phyloP scores from a whole-genome alignment of 306 rosid species.

The Styphnolobium japonicum region DNA sequence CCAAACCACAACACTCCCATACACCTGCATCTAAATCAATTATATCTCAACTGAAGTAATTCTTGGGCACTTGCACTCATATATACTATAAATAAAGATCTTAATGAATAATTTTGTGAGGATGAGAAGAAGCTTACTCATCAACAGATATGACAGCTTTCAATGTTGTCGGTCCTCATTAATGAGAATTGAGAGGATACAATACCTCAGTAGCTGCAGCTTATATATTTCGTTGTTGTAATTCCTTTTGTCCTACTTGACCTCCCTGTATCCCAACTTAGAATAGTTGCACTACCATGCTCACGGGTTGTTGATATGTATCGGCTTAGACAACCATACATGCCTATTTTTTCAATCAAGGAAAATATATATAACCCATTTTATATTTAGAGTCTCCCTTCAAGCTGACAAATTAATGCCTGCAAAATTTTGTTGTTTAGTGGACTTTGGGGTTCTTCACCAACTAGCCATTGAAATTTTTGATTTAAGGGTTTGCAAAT shows the following conservation, averaged over 20 bases:
- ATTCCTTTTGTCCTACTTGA: slow-evolving; percentile 11
- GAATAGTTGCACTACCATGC: slow-evolving; percentile 27
- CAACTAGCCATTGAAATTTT: slow-evolving; percentile 55
- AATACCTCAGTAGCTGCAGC: not conserved
- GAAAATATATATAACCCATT: not conserved
- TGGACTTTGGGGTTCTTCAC: slow-evolving; percentile 70
- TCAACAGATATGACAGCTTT: slow-evolving; percentile 21
- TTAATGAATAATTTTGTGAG: not conserved
- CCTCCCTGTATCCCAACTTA: slow-evolving; percentile 27
- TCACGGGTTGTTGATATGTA: slow-evolving; percentile 46
- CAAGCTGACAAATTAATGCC: slow-evolving; percentile 36
- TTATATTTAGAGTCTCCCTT: slow-evolving; percentile 28
- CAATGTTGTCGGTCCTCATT: not conserved
- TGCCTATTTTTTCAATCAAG: not conserved
- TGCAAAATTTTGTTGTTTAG: slow-evolving; percentile 52
- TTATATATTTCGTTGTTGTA: slow-evolving; percentile 33
- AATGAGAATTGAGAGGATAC: slow-evolving; percentile 20
- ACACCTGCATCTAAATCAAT: not conserved
- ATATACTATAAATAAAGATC: not conserved
- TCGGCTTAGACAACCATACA: slow-evolving; percentile 18
- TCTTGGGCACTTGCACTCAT: not conserved
- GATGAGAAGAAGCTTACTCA: slow-evolving; percentile 31
- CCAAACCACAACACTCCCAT: not conserved
- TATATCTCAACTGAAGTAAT: too few species aligned
- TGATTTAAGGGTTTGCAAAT: slow-evolving; percentile 13